Evolutionary conservation across 257 asterid species (phyloP), one percentile per base, ranked within the genome.

Genomic region (Nicotiana tabacum): DNA sequence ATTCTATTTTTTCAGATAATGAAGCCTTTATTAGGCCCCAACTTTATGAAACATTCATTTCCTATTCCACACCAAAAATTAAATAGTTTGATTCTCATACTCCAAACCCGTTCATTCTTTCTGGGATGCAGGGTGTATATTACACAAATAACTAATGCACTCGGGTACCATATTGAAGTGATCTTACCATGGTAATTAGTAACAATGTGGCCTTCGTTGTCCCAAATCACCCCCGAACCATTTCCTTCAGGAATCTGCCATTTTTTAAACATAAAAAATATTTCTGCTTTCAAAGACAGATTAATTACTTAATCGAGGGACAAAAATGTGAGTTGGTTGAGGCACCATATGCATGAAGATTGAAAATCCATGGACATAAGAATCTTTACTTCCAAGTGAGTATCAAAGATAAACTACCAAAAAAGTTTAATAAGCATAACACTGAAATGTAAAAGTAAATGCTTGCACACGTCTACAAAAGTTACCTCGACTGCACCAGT

Each of bases 151-250:
- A 24, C 24, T 72, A 72, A 72, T 76, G 43, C 46, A 51, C 62
- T 70, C 76, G 56, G 77, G 16, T 17, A 43, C 29, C 32, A 35
- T 24, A 69, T 8, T 35, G 16, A 56, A 17, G 11, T n/a, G 82
- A 32, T 21, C 88, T 81, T 94, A 96, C 99, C 99, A n/a, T 96
- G 99, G 84, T 92, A 96, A 87, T 96, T 96, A 78, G 99, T 96
- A 29, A 96, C 96, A 85, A 96, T 93, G 88, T 96, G 98, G 72
- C 99, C 99, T 80, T 88, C 92, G 5, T 86, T 92, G 87, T 96
- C 99, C 99, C 99, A 96, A 55, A 96, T 96, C 55, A 94, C 95
- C 82, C 99, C 99, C 0, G 99, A 95, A 58, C 99, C 99, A 89
- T 96, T 96, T 85, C 99, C 99, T 89, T 96, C 99, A 27, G 99